A percentile compares a stretch with the other conserved stretches of the same genome.
These are phyloP conservation scores for Jaltomata sinuosa DNA, from an alignment of 257 asterid genomes.

Conservation along the genomic window DNA sequence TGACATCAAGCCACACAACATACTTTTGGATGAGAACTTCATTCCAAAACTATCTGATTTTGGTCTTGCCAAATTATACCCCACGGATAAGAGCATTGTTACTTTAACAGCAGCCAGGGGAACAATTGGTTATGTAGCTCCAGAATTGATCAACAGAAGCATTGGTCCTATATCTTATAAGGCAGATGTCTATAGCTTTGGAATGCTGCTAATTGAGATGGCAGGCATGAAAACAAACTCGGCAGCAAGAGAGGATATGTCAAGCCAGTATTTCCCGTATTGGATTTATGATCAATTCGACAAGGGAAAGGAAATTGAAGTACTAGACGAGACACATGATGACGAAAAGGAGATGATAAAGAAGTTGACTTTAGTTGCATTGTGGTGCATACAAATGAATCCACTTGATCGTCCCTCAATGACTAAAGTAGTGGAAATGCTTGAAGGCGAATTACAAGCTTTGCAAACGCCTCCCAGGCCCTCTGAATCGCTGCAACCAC, in stretches of 20 bases:
- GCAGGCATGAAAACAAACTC: conserved; percentile 7
- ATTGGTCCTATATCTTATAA: conserved; percentile 9
- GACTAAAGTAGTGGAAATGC: conserved; percentile 9
- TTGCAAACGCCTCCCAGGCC: conserved; percentile 11
- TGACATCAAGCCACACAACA: conserved; percentile 19
- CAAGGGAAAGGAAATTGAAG: not conserved
- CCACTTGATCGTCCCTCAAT: conserved; percentile 13
- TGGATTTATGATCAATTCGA: conserved; percentile 10
- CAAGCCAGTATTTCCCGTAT: conserved; percentile 4
- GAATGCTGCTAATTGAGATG: conserved; percentile 15
- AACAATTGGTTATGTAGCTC: conserved; percentile 21
- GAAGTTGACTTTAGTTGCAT: conserved; percentile 5
- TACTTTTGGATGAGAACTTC: conserved; percentile 9
- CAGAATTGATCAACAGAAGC: conserved; percentile 12
- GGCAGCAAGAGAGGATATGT: not conserved
- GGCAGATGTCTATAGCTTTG: conserved; percentile 21
- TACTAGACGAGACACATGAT: not conserved
- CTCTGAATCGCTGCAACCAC: not conserved
- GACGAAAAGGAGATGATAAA: not conserved
- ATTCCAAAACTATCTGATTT: conserved; percentile 13
- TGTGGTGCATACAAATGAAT: conserved; percentile 19
- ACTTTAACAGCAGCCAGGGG: conserved; percentile 12
- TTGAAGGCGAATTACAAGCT: not conserved
- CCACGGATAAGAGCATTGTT: not conserved
- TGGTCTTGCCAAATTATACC: conserved; percentile 11